These are phyloP conservation scores for Andrographis paniculata DNA, from an alignment of 305 asterid species.

Conservation along the genomic window DNA sequence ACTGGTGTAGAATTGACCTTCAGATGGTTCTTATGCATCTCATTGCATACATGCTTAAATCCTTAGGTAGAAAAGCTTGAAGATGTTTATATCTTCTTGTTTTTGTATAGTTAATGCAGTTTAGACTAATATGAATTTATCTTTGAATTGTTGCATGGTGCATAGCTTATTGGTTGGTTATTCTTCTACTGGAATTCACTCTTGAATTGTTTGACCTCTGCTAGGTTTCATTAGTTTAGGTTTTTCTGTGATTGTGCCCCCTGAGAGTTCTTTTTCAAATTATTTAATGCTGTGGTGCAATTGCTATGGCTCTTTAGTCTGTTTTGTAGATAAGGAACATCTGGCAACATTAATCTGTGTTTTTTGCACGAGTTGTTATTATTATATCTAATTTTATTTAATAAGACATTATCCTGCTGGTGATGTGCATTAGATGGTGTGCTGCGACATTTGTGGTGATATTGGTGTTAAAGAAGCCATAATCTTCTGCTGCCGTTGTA, in stretches of 20 bases:
- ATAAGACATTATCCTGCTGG: neutral
- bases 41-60: neutral
- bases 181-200: neutral
- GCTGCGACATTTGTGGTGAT: constrained; percentile 30
- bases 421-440: constrained; percentile 15
- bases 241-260: neutral
- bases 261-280: neutral
- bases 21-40: neutral
- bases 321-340: too few species aligned
- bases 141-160: neutral
- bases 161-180: neutral
- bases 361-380: neutral
- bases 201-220: neutral
- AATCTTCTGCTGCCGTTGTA: constrained; percentile 23
- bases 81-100: neutral
- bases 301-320: neutral
- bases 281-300: neutral
- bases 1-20: neutral
- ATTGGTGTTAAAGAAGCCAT: constrained; percentile 21
- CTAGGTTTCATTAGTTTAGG: neutral
- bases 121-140: neutral
- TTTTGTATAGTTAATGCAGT: neutral
- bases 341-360: too few species aligned
- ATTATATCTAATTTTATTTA: neutral
- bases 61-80: neutral